These are phyloP conservation scores for Claviceps sorghi DNA, from an alignment of 2,329 filamentous ascomycete species.

Conservation along the genomic window DNA sequence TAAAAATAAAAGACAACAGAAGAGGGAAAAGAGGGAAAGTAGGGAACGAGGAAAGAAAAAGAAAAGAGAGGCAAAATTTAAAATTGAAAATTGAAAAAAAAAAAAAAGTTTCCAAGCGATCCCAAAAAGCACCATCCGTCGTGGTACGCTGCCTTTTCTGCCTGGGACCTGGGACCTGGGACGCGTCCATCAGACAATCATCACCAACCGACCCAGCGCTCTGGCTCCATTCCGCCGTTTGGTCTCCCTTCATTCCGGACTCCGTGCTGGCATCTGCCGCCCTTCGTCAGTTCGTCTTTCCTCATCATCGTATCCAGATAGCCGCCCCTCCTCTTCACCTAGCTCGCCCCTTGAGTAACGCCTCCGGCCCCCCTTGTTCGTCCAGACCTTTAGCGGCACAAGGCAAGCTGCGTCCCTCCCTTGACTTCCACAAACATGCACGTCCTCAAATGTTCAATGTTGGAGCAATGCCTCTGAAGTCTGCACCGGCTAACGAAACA, in stretches of 20 bases:
- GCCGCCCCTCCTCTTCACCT: neutral
- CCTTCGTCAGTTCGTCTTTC: neutral
- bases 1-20: neutral
- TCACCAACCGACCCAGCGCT: conserved; percentile 2
- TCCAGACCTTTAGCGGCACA: conserved; percentile 4
- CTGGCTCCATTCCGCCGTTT: neutral
- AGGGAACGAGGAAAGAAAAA: neutral
- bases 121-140: neutral
- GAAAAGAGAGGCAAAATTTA: no score
- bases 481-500: conserved; percentile 1
- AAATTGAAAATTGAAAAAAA: no score
- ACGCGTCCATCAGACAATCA: neutral
- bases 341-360: no score
- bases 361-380: neutral
- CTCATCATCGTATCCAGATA: neutral
- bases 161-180: no score
- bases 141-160: no score
- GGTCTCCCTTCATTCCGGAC: neutral
- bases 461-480: neutral
- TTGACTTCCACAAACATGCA: neutral
- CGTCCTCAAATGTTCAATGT: no score
- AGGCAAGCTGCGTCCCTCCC: conserved; percentile 2
- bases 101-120: neutral
- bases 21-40: neutral
- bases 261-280: neutral